phyloP scores from a whole-genome alignment of 1,139 yeast species.

The Pichia norvegensis region DNA sequence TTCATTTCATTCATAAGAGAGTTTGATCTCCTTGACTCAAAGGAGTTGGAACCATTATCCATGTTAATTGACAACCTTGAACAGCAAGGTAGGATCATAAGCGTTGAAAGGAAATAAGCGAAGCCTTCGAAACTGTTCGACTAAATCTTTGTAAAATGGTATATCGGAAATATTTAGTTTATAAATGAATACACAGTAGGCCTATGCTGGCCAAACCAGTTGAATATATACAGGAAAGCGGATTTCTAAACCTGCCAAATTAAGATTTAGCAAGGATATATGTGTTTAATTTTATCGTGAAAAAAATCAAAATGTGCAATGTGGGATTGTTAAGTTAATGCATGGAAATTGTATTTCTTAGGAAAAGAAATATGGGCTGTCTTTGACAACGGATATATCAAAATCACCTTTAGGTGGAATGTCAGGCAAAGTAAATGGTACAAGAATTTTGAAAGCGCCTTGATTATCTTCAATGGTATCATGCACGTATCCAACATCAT shows the following conservation, averaged over 20 bases:
- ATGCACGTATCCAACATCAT: constrained; percentile 20
- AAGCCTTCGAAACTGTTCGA: neutral
- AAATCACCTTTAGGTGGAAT: constrained; percentile 80
- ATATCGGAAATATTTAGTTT: neutral
- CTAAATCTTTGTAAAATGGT: too few relatives aligned
- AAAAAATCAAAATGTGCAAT: constrained; percentile 50
- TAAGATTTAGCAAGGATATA: neutral
- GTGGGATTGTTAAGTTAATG: constrained; percentile 44
- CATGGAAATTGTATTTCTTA: constrained; percentile 7
- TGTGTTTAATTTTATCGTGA: neutral
- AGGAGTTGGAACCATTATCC: constrained; percentile 71
- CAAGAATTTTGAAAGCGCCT: constrained; percentile 32
- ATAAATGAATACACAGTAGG: neutral
- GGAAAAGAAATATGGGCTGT: constrained; percentile 76
- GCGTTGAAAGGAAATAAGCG: constrained; percentile 13
- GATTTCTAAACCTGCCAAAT: neutral
- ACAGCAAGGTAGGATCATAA: constrained; percentile 68
- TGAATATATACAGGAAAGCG: constrained; percentile 3
- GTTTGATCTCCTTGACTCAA: constrained; percentile 68
- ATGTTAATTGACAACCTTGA: constrained; percentile 76
- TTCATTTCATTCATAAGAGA: constrained; percentile 81
- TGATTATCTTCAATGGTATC: constrained; percentile 23
- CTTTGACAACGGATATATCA: constrained; percentile 64
- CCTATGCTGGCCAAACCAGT: neutral
- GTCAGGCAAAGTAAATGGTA: constrained; percentile 64